phyloP scores from a whole-genome alignment of 1,284 basidiomycete genomes.

The Ustilago crameri region DNA sequence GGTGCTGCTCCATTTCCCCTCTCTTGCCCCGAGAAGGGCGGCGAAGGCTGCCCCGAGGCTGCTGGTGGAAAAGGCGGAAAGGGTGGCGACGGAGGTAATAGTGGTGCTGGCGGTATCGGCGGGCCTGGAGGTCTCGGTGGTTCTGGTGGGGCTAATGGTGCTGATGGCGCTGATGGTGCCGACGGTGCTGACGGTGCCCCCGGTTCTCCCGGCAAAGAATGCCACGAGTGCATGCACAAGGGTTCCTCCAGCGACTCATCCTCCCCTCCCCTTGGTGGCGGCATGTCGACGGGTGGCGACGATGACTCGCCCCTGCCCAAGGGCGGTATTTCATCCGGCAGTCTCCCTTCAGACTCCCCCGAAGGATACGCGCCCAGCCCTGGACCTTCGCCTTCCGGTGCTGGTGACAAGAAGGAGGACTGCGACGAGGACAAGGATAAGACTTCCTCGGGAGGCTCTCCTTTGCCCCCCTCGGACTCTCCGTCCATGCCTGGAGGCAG shows the following conservation, averaged over 20 bases:
- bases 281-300: background rate
- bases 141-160: background rate
- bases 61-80: constrained; percentile 7
- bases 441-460: background rate
- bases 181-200: constrained; percentile 2
- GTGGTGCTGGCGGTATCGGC: constrained; percentile 3
- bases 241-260: background rate
- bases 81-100: constrained; percentile 5
- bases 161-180: too few relatives aligned
- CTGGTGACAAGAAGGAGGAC: constrained; percentile 6
- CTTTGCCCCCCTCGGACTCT: background rate
- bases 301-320: too few relatives aligned
- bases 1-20: too few relatives aligned
- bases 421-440: constrained; percentile 10
- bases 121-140: background rate
- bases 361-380: too few relatives aligned
- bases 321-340: too few relatives aligned
- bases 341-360: too few relatives aligned
- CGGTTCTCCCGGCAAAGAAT: too few relatives aligned
- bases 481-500: background rate
- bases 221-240: background rate
- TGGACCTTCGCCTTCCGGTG: too few relatives aligned
- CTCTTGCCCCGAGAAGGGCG: too few relatives aligned
- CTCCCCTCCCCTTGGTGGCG: background rate
- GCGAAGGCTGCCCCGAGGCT: background rate